phyloP scores from a whole-genome alignment of 2,329 filamentous ascomycete species.

The Sporothrix sp. region DNA sequence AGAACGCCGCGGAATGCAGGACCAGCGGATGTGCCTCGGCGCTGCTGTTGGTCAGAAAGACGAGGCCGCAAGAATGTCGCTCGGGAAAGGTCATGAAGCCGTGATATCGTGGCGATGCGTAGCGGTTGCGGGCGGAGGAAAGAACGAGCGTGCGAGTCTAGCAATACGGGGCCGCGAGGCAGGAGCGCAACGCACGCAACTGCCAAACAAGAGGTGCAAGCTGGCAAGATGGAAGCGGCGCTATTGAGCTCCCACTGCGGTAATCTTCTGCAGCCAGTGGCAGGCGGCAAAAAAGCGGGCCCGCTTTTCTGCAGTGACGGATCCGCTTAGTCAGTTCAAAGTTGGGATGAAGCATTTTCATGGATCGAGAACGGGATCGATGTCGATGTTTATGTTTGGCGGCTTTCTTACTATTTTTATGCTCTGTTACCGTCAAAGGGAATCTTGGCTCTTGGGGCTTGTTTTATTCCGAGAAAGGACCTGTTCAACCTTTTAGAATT shows the following conservation, averaged over 20 bases:
- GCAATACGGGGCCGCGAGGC: neutral
- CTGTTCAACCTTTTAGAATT: too few relatives aligned
- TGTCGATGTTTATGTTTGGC: too few relatives aligned
- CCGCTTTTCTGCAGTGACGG: slow-evolving; percentile 1
- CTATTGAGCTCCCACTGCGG: slow-evolving; percentile 4
- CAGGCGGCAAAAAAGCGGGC: neutral
- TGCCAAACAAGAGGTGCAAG: slow-evolving; percentile 9
- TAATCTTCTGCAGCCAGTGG: slow-evolving; percentile 4
- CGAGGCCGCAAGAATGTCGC: too few relatives aligned
- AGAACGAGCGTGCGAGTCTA: neutral
- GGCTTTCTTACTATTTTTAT: neutral
- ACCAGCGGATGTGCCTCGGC: too few relatives aligned
- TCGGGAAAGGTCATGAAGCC: too few relatives aligned
- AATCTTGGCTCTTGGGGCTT: too few relatives aligned
- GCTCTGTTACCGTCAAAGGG: neutral
- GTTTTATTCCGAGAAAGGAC: too few relatives aligned
- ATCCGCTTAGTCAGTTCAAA: slow-evolving; percentile 14
- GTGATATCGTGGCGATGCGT: neutral
- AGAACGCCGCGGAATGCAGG: too few relatives aligned
- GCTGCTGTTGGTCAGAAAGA: too few relatives aligned
- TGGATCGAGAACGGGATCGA: too few relatives aligned
- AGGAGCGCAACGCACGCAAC: slow-evolving; percentile 4
- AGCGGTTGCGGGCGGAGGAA: neutral
- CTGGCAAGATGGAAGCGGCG: slow-evolving; percentile 9
- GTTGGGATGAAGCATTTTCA: slow-evolving; percentile 1